A percentile compares a stretch with the other conserved stretches of the same genome.
Evolutionary conservation across 1,284 basidiomycete species (phyloP).

Genomic region (Malassezia psittaci): DNA sequence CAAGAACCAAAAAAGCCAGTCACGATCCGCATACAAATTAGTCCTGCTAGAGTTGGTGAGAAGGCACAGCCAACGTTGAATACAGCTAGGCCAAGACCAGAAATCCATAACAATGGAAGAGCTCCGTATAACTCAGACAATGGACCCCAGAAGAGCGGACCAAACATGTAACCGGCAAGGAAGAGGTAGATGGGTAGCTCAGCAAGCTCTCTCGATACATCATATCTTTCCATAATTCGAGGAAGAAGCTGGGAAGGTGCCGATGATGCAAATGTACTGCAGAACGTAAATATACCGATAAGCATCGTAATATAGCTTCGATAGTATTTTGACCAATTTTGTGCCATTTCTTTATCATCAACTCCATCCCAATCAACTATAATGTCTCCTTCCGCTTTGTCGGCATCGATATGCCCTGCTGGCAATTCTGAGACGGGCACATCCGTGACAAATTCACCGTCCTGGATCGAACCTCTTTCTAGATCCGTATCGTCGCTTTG

Average conservation of each 20-base stretch:
- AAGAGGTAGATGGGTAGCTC: slow-evolving; percentile 62
- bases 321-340: slow-evolving; percentile 57
- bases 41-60: slow-evolving; percentile 55
- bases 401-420: neutral
- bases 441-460: neutral
- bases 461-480: neutral
- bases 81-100: slow-evolving; percentile 55
- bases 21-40: slow-evolving; percentile 62
- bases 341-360: slow-evolving; percentile 54
- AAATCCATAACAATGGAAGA: slow-evolving; percentile 59
- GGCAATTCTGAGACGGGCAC: slow-evolving; percentile 10
- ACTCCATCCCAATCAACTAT: slow-evolving; percentile 41
- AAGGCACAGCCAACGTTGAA: slow-evolving; percentile 64
- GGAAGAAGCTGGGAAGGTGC: slow-evolving; percentile 62
- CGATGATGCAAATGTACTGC: slow-evolving; percentile 59
- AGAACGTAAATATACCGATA: slow-evolving; percentile 59
- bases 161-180: slow-evolving; percentile 55
- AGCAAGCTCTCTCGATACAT: slow-evolving; percentile 56
- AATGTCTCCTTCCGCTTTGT: neutral
- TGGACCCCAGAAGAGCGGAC: slow-evolving; percentile 56
- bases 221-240: slow-evolving; percentile 54
- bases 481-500: neutral
- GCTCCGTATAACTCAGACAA: slow-evolving; percentile 55
- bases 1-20: slow-evolving; percentile 56
- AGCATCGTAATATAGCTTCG: slow-evolving; percentile 60